Evolutionary conservation across 306 rosid genomes (phyloP).

Genomic region (Cajanus cajan): DNA sequence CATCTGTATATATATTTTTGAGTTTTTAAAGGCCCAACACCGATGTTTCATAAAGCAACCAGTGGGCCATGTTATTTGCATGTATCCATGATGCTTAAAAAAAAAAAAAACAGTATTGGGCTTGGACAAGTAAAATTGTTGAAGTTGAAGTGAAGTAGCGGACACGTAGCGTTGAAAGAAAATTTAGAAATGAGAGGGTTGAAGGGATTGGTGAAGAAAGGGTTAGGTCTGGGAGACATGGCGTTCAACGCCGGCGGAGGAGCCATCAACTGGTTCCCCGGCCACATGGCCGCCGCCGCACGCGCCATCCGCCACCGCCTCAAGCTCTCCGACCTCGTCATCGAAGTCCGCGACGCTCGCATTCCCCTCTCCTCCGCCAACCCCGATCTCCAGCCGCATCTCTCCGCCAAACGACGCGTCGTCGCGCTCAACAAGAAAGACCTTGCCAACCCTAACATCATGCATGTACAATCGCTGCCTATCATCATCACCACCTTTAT

Average conservation of each 20-base stretch:
- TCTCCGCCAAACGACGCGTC: conserved; percentile 68
- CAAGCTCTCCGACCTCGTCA: conserved; percentile 73
- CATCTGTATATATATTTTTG: too few relatives aligned
- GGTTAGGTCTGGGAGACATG: conserved; percentile 77
- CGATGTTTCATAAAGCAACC: too few relatives aligned
- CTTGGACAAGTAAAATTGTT: too few relatives aligned
- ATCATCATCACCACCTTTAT: not conserved
- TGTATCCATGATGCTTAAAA: too few relatives aligned
- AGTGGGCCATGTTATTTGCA: too few relatives aligned
- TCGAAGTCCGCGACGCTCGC: conserved; percentile 88
- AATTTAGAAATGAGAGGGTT: conserved; percentile 40
- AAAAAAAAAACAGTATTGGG: too few relatives aligned
- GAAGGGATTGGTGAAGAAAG: conserved; percentile 58
- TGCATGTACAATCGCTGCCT: conserved; percentile 49
- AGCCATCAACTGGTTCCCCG: conserved; percentile 83
- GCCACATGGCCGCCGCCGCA: conserved; percentile 93
- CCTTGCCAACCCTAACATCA: conserved; percentile 84
- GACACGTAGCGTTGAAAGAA: not conserved
- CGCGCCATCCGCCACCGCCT: conserved; percentile 78
- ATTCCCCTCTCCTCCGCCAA: conserved; percentile 81
- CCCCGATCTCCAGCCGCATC: conserved; percentile 63
- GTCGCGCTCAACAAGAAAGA: conserved; percentile 84
- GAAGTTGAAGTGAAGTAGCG: too few relatives aligned
- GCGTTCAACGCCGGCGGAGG: conserved; percentile 71
- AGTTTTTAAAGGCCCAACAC: too few relatives aligned